Conservation (phyloP, 2,329 filamentous ascomycete species). For the Aspergillus fructus region DNA sequence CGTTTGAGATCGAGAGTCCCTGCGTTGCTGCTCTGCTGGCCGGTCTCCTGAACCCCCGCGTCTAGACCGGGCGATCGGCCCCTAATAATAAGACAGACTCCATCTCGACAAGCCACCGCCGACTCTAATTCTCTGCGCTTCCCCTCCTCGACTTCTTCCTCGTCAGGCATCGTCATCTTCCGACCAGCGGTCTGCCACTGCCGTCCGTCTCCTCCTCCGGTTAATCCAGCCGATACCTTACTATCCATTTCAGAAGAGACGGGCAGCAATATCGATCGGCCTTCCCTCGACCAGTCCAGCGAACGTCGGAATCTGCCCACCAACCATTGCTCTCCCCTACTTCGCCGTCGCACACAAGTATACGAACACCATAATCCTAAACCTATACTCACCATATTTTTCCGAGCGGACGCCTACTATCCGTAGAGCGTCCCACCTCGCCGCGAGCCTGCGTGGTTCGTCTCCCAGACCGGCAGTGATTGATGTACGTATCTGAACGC, state of each 20-base stretch:
- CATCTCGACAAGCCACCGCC: conserved; percentile 13
- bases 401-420: conserved; percentile 5
- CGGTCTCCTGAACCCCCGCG: conserved; percentile 22
- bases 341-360: not conserved
- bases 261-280: not conserved
- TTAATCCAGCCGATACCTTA: not conserved
- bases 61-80: conserved; percentile 35
- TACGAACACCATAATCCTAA: not conserved
- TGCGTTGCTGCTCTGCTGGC: not conserved
- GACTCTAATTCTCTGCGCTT: conserved; percentile 17
- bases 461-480: not conserved
- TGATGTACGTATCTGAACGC: conserved; percentile 2
- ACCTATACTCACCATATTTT: not conserved
- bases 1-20: no score
- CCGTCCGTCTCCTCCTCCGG: not conserved
- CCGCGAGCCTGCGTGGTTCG: conserved; percentile 23
- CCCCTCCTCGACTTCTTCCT: conserved; percentile 13
- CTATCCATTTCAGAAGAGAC: not conserved
- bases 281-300: not conserved
- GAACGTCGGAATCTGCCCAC: not conserved
- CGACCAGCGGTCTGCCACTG: not conserved
- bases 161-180: conserved; percentile 14
- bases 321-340: not conserved
- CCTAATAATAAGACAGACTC: conserved; percentile 20
- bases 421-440: conserved; percentile 9